Evolutionary conservation across 345 rosid genomes (phyloP), one percentile per base, ranked within the genome.

Genomic region (Clarkia xantiana): DNA sequence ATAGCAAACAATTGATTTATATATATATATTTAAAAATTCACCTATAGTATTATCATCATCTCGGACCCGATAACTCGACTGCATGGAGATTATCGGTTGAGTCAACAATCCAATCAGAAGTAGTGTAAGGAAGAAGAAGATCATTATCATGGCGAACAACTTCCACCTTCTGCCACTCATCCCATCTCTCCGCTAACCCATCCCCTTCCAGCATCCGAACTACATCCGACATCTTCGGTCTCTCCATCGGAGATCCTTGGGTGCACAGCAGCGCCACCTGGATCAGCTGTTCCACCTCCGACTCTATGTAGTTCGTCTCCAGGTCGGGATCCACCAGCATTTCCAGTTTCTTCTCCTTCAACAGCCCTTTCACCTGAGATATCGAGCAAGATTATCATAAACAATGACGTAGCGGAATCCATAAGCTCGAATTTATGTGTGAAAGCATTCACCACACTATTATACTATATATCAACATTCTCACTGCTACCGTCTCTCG

Each of bases 211-310:
- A 90, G 94, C 96, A 90, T 90, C 57, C 93, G 62, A 40, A 90
- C 96, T 5, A 86, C 97, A 10, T 90, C 97, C 0, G 93, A 77
- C 97, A 90, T 90, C 79, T 90, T 90, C 2, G 97, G 97, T 45
- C 96, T 53, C 15, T 90, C 97, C 81, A 76, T 71, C 0, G 96
- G 97, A 6, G 88, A 83, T 39, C 94, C 91, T 65, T 90, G 96
- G 0, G 96, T 90, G 71, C 97, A 86, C 29, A 90, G 80, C 62
- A 90, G 59, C 0, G 97, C 96, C 45, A 90, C 96, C 76, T 90
- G 97, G 53, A 90, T 86, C 43, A 90, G 67, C 60, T 81, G 96
- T 74, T 90, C 96, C 11, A 90, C 76, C 66, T 90, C 97, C 1
- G 77, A 55, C 52, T 75, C 91, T 15, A 75, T 65, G 15, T 90